Base-by-base conservation (phyloP, 2,329 filamentous ascomycete species). In the Chaetomium olivaceum region DNA sequence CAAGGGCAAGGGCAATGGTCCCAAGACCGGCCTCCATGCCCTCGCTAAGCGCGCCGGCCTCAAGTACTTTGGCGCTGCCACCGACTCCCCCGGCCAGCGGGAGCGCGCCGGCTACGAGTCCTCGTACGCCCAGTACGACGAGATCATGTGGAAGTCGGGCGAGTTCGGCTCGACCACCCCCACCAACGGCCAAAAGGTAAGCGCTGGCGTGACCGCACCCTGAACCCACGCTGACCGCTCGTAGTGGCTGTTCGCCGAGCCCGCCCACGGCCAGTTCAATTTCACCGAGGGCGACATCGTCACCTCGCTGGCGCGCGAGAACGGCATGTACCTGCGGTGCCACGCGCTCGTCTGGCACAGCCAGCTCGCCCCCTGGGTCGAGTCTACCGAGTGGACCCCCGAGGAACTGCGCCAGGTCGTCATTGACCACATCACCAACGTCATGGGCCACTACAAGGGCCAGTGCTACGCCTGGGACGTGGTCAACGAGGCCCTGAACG, bases 151-250 rank as follows among this genome's bases (percentile, higher is more conserved):
- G 70, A 79, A 87, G 71, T 79, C 73, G 16, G 76, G 79, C 39
- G 85, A 88, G 71, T 90, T 89, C 70, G 86, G 86, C 46, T 83
- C 87, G 73, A 82, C 87, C 23, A 89, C 87, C 0, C 84, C 86
- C 0, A 83, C 83, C 55, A 89, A 89, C 71, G 81, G 82, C 8
- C 83, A 86, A 69, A 81, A 85, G 69, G 70, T 71, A 31, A 7
- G 46, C 29, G 7, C 8, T 14, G 8, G 48, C 12, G 25, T 9
- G 43, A 12, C 25, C 9, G 11, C 36, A 5, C 9, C 7, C n/a
- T 43, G 39, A 43, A 43, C 46, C 7, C 14, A n/a, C 27, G 23
- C 55, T 58, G n/a, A 61, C 27, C 19, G 4, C 31, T 48, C 16
- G 16, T 50, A 66, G 77, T 90, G 85, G 86, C 80, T 86, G 57